These are phyloP conservation scores for Ramaria sp. DNA, from an alignment of 768 basidiomycete species.

Conservation along the genomic window DNA sequence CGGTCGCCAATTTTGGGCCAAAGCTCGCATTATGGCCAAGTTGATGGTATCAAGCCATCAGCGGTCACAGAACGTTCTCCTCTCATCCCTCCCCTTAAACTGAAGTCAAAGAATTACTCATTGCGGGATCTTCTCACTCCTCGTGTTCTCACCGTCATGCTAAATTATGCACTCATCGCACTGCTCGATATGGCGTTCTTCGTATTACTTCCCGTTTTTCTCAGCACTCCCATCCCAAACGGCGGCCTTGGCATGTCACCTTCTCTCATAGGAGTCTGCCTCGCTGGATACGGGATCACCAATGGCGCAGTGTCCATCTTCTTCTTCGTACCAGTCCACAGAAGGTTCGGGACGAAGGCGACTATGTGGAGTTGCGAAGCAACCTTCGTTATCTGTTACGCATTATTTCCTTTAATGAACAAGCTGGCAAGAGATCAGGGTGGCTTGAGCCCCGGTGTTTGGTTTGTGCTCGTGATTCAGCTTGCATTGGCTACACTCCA, in stretches of 20 bases:
- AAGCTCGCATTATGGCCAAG: constrained; percentile 2
- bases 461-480: constrained; percentile 23
- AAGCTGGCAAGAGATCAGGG: constrained; percentile 22
- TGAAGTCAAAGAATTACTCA: constrained; percentile 27
- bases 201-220: constrained; percentile 58
- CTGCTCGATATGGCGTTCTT: constrained; percentile 57
- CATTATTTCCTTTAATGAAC: constrained; percentile 36
- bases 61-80: not conserved
- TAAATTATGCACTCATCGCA: constrained; percentile 58
- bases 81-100: not conserved
- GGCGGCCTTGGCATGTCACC: constrained; percentile 57
- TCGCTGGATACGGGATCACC: constrained; percentile 43
- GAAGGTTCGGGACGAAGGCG: constrained; percentile 29
- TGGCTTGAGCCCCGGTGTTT: constrained; percentile 25
- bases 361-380: constrained; percentile 29
- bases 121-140: constrained; percentile 39
- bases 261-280: constrained; percentile 50
- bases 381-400: constrained; percentile 27
- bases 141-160: constrained; percentile 46
- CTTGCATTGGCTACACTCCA: constrained; percentile 15
- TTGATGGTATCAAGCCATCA: constrained; percentile 8
- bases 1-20: too few species aligned
- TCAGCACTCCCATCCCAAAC: constrained; percentile 52
- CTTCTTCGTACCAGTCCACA: constrained; percentile 29
- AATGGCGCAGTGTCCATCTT: constrained; percentile 43